These are phyloP conservation scores for Beauveria caledonica DNA, from an alignment of 2,329 filamentous ascomycete species.

Conservation along the genomic window DNA sequence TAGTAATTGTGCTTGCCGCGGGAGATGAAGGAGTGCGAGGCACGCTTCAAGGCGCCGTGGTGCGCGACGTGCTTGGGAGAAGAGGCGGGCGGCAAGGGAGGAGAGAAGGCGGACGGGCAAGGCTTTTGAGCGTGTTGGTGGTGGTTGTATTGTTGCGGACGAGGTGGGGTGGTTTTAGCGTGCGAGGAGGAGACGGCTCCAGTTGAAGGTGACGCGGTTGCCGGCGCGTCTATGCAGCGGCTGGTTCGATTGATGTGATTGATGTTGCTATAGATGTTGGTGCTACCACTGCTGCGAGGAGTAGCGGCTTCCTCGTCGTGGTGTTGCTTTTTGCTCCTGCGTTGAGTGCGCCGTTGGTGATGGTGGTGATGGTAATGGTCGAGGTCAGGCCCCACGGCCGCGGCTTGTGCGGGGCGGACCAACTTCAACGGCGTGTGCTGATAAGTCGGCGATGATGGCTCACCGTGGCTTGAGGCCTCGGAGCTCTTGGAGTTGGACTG, in stretches of 20 bases:
- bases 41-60: slow-evolving; percentile 10
- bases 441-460: not conserved
- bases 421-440: not conserved
- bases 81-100: slow-evolving; percentile 4
- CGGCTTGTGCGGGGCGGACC: slow-evolving; percentile 4
- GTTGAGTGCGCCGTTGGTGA: not conserved
- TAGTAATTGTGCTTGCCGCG: slow-evolving; percentile 4
- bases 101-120: slow-evolving; percentile 2
- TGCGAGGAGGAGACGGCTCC: not conserved
- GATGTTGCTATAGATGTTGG: not conserved
- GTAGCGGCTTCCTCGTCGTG: not conserved
- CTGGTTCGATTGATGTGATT: not conserved
- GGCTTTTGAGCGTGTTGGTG: slow-evolving; percentile 6
- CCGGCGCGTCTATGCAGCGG: not conserved
- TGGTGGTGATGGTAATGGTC: not conserved
- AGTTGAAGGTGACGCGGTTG: not conserved
- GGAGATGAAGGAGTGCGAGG: slow-evolving; percentile 10
- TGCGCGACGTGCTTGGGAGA: slow-evolving; percentile 4
- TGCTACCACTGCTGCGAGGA: not conserved
- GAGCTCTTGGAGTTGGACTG: not conserved
- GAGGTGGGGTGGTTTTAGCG: not conserved
- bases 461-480: not conserved
- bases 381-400: slow-evolving; percentile 3
- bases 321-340: not conserved
- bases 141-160: not conserved